Evolutionary conservation across 2,329 filamentous ascomycete species (phyloP).

Genomic region (Scytalidium sp.): DNA sequence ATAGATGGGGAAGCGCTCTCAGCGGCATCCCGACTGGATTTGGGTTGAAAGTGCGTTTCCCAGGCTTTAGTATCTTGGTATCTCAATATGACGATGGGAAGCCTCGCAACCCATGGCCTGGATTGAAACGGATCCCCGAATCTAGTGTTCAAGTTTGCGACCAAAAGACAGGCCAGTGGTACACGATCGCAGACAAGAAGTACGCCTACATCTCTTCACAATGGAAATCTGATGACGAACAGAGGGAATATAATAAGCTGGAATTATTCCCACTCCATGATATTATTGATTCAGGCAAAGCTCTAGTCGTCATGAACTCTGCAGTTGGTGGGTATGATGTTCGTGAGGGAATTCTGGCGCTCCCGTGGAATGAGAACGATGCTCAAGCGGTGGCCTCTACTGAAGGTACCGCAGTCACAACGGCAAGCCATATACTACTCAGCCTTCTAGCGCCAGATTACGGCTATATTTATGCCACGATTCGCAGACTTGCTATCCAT

Average conservation of each 20-base stretch:
- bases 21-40: too few species aligned
- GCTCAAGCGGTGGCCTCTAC: background rate
- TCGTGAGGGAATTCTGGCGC: too few species aligned
- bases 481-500: conserved; percentile 2
- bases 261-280: conserved; percentile 9
- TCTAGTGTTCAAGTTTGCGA: conserved; percentile 5
- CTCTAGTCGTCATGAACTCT: conserved; percentile 5
- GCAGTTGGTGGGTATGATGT: too few species aligned
- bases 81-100: conserved; percentile 6
- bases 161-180: conserved; percentile 1
- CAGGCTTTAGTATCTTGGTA: too few species aligned
- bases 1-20: too few species aligned
- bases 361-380: too few species aligned
- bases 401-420: conserved; percentile 1
- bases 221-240: conserved; percentile 9
- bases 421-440: conserved; percentile 1
- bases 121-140: conserved; percentile 5
- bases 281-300: conserved; percentile 2
- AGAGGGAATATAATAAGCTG: conserved; percentile 3
- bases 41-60: too few species aligned
- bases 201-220: background rate
- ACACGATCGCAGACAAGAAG: conserved; percentile 3
- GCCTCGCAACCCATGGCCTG: conserved; percentile 8
- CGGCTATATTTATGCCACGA: conserved; percentile 3
- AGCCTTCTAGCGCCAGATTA: background rate